Evolutionary conservation across 108 stramenopile species (phyloP), one percentile per base, ranked within the genome.

Genomic region (Pseudonitzschia pungens): DNA sequence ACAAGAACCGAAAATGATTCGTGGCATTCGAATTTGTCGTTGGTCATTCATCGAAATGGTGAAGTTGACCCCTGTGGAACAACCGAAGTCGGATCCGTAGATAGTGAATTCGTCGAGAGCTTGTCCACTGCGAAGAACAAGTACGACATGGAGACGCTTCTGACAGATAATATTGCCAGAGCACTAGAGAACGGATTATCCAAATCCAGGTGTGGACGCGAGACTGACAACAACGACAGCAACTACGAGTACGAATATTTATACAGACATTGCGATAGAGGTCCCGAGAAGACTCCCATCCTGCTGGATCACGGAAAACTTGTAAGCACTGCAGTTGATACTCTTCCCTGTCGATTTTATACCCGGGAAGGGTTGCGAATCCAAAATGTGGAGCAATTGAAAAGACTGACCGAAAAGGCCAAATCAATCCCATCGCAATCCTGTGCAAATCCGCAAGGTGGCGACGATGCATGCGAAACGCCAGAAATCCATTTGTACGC

Each of bases 311-410:
- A 89, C 50, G 31, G 70, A 0, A 16, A 65, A 10, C 67, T 92
- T 4, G 68, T 87, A 11, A 43, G 2, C 6, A 44, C 57, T 15
- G 21, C 29, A 0, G 54, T 55, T 1, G 24, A 51, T 20, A 69
- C 75, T 4, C 53, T 88, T 24, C 89, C 92, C 0, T 93, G 92
- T 71, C 86, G 81, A n/a, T 91, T 82, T 63, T 84, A 84, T 67
- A 88, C 89, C 14, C 53, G 92, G 50, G 89, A 91, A 75, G 89
- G 89, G 16, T 52, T 85, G 18, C 42, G 92, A 24, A 71, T 93
- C 11, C 75, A 72, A 28, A 70, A 72, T 15, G 67, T 87, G 48
- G 63, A 76, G n/a, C 76, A 85, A 42, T 53, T 90, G 10, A 45
- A 67, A 33, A 32, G 65, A 26, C 18, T 84, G 32, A 14, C 15